phyloP scores from a whole-genome alignment of 176 grass and related monocot genomes.

The Zoysia pacifica region DNA sequence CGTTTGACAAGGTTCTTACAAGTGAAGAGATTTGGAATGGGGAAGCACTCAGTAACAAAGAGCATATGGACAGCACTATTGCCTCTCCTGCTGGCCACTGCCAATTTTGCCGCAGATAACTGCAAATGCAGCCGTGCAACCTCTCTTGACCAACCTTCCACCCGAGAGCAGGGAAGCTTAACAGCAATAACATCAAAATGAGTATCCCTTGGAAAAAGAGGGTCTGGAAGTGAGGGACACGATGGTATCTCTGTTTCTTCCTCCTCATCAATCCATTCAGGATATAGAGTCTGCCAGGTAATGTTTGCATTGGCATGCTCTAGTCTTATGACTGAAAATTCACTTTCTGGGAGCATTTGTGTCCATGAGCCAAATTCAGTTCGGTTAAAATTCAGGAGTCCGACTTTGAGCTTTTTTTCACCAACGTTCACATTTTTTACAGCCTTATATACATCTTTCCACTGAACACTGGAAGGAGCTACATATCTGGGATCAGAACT shows the following conservation, averaged over 20 bases:
- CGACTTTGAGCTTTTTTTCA: constrained; percentile 60
- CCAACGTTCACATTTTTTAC: constrained; percentile 49
- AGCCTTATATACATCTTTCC: constrained; percentile 57
- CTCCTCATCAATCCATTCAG: constrained; percentile 98
- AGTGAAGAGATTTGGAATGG: constrained; percentile 80
- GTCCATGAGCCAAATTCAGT: constrained; percentile 67
- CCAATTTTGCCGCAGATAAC: constrained; percentile 81
- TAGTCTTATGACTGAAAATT: constrained; percentile 65
- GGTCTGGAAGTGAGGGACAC: constrained; percentile 68
- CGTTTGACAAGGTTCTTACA: constrained; percentile 75
- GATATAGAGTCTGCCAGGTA: constrained; percentile 79
- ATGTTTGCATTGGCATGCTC: constrained; percentile 63
- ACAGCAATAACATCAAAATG: constrained; percentile 81
- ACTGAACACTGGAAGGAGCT: constrained; percentile 57
- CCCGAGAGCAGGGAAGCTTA: constrained; percentile 73
- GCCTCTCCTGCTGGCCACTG: constrained; percentile 47
- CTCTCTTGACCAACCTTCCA: constrained; percentile 75
- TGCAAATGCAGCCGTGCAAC: constrained; percentile 84
- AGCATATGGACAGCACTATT: constrained; percentile 61
- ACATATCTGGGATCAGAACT: constrained; percentile 73
- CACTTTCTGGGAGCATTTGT: constrained; percentile 61
- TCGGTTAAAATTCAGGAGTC: constrained; percentile 80
- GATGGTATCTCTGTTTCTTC: constrained; percentile 84
- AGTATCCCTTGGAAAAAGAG: constrained; percentile 44
- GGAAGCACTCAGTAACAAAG: constrained; percentile 85